Percentiles rank a stretch among this genome's conserved stretches.
Conservation (phyloP, 2,329 filamentous ascomycete genomes). For the Diaporthe helianthi region DNA sequence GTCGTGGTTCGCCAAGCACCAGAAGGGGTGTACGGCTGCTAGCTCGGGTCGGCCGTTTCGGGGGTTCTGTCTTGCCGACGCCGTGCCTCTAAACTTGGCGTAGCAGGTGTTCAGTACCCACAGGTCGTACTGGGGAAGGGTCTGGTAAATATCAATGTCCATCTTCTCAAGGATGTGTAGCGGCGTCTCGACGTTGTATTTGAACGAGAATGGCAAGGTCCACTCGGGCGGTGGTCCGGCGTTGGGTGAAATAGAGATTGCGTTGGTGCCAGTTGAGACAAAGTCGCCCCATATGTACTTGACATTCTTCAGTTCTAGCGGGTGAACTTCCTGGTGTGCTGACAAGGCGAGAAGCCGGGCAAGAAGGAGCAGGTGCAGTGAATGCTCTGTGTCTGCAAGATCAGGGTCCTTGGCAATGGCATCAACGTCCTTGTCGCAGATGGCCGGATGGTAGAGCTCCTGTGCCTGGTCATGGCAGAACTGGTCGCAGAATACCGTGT, state of each 20-base stretch:
- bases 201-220: slow-evolving; percentile 80
- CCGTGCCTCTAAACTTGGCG: slow-evolving; percentile 91
- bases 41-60: slow-evolving; percentile 86
- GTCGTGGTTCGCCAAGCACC: slow-evolving; percentile 96
- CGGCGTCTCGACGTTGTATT: slow-evolving; percentile 75
- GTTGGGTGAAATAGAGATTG: slow-evolving; percentile 60
- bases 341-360: slow-evolving; percentile 70
- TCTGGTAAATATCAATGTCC: slow-evolving; percentile 77
- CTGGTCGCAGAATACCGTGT: slow-evolving; percentile 71
- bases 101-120: slow-evolving; percentile 94
- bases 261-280: slow-evolving; percentile 58
- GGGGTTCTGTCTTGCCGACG: slow-evolving; percentile 80
- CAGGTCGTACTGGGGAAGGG: slow-evolving; percentile 66
- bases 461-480: slow-evolving; percentile 65
- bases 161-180: slow-evolving; percentile 84
- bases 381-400: slow-evolving; percentile 64
- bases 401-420: slow-evolving; percentile 70
- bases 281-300: slow-evolving; percentile 77
- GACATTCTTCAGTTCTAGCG: slow-evolving; percentile 68
- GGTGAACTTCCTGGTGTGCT: slow-evolving; percentile 65
- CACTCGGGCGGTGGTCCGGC: slow-evolving; percentile 65
- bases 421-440: slow-evolving; percentile 72
- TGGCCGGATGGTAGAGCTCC: slow-evolving; percentile 67
- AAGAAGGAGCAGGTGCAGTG: slow-evolving; percentile 69
- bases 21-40: slow-evolving; percentile 91